A percentile compares a stretch with the other conserved stretches of the same genome.
These are phyloP conservation scores for Scheffersomyces lignicola DNA, from an alignment of 1,139 yeast species.

Conservation along the genomic window DNA sequence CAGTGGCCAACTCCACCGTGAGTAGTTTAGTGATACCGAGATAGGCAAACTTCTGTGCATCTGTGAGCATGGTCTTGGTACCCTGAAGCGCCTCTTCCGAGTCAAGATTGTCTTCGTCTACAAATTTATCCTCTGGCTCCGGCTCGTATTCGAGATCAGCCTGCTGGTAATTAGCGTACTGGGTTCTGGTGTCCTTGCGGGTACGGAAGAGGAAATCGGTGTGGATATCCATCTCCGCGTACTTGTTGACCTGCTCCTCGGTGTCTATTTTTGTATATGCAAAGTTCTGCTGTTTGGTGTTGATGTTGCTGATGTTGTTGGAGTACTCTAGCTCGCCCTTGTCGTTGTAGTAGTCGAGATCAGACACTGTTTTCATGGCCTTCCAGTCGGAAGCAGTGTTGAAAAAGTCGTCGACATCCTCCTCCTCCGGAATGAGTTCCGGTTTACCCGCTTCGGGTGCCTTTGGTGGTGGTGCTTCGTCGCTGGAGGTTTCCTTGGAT, in stretches of 20 bases:
- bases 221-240: constrained; percentile 69
- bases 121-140: constrained; percentile 34
- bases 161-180: constrained; percentile 17
- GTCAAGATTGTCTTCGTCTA: constrained; percentile 44
- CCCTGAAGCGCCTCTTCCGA: constrained; percentile 67
- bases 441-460: constrained; percentile 4
- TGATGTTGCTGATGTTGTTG: constrained; percentile 23
- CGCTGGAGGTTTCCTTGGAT: constrained; percentile 6
- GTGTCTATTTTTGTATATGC: constrained; percentile 92
- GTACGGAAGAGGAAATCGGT: constrained; percentile 76
- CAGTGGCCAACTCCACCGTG: constrained; percentile 79
- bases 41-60: constrained; percentile 87
- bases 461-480: constrained; percentile 7
- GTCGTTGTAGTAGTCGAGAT: constrained; percentile 51
- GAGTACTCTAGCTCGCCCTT: constrained; percentile 49
- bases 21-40: constrained; percentile 80
- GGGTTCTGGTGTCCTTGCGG: constrained; percentile 14
- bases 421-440: constrained; percentile 5
- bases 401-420: constrained; percentile 38
- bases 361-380: constrained; percentile 52
- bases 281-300: constrained; percentile 22
- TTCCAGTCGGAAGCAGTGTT: constrained; percentile 46
- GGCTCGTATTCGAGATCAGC: constrained; percentile 25
- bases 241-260: constrained; percentile 82
- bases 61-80: constrained; percentile 79